phyloP scores from a whole-genome alignment of 2,329 filamentous ascomycete genomes.

The Sporothrix sp. region DNA sequence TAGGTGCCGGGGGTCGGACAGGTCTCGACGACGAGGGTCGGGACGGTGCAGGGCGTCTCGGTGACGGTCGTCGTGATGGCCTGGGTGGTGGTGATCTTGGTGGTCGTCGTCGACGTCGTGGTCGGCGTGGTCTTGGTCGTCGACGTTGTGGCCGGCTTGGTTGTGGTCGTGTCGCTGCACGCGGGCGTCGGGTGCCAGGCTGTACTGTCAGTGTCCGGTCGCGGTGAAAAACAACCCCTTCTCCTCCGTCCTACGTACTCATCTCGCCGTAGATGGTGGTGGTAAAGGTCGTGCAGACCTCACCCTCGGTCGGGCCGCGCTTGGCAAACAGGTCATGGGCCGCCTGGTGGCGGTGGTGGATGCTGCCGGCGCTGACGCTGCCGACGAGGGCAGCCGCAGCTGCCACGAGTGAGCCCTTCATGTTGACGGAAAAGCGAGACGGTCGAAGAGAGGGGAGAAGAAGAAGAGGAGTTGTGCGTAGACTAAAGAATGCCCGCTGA shows the following conservation, averaged over 20 bases:
- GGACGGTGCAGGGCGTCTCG: slow-evolving; percentile 26
- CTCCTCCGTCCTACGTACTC: slow-evolving; percentile 24
- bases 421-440: slow-evolving; percentile 36
- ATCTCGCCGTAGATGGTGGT: slow-evolving; percentile 58
- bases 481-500: slow-evolving; percentile 59
- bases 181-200: slow-evolving; percentile 4
- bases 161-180: slow-evolving; percentile 4
- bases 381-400: slow-evolving; percentile 52
- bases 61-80: not conserved
- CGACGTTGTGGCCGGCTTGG: slow-evolving; percentile 6
- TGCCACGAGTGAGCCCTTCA: slow-evolving; percentile 64
- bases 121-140: not conserved
- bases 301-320: slow-evolving; percentile 34
- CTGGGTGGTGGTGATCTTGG: not conserved
- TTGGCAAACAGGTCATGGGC: slow-evolving; percentile 47
- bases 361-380: slow-evolving; percentile 44
- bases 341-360: slow-evolving; percentile 39
- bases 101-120: not conserved
- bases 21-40: slow-evolving; percentile 42
- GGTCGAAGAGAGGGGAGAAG: too few relatives aligned
- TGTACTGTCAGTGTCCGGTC: not conserved
- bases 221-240: not conserved
- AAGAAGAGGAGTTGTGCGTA: not conserved
- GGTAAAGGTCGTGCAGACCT: slow-evolving; percentile 62
- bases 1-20: slow-evolving; percentile 62